Conservation (phyloP, 345 rosid species). For the Noccaea caerulescens region DNA sequence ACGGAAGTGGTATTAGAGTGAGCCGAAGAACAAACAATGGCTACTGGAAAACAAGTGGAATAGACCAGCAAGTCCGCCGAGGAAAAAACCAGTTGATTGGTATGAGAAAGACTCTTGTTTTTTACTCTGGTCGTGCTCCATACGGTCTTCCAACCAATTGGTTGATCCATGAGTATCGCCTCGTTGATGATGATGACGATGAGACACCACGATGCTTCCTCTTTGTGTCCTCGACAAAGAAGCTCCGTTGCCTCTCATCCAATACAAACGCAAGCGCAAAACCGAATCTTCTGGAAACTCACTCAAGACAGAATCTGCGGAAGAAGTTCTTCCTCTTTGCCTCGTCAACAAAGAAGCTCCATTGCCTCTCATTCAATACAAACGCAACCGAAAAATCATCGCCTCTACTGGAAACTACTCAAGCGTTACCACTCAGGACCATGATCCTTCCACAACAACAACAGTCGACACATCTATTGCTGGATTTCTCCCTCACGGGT, state of each 20-base stretch:
- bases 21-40: constrained; percentile 64
- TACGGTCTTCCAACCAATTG: constrained; percentile 69
- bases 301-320: constrained; percentile 41
- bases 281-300: constrained; percentile 43
- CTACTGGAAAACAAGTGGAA: constrained; percentile 80
- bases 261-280: constrained; percentile 61
- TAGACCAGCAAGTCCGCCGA: constrained; percentile 54
- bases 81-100: constrained; percentile 47
- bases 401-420: too few species aligned
- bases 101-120: constrained; percentile 73
- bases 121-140: constrained; percentile 66
- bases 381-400: constrained; percentile 25
- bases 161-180: constrained; percentile 85
- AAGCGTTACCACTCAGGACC: constrained; percentile 48
- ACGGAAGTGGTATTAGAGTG: constrained; percentile 50
- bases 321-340: too few species aligned
- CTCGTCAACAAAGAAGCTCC: too few species aligned
- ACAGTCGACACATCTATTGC: too few species aligned
- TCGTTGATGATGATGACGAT: constrained; percentile 44
- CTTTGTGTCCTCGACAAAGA: constrained; percentile 54
- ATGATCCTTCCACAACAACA: constrained; percentile 54
- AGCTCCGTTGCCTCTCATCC: constrained; percentile 56
- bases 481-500: constrained; percentile 57
- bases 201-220: constrained; percentile 34
- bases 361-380: too few species aligned